Percentiles rank a stretch among this genome's conserved stretches.
phyloP scores from a whole-genome alignment of 768 basidiomycete species.

The Mrakia gelida region DNA sequence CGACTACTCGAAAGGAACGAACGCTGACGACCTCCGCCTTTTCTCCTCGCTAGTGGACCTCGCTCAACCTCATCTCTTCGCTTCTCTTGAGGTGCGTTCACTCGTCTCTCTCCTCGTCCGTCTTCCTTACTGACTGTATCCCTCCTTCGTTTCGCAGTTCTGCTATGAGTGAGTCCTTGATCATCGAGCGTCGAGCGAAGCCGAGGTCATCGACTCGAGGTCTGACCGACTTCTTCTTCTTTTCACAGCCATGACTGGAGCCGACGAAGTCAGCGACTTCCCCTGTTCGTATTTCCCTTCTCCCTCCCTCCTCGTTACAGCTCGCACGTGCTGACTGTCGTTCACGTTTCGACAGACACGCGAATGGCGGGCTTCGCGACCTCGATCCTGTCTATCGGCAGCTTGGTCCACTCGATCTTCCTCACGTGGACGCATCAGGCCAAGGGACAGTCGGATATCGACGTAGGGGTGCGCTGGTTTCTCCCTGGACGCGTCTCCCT shows the following conservation, averaged over 20 bases:
- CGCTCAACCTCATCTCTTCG: no score
- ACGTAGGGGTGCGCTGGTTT: not conserved
- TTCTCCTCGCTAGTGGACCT: not conserved
- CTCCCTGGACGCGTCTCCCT: not conserved
- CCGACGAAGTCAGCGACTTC: not conserved
- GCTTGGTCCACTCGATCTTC: slow-evolving; percentile 1
- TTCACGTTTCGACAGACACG: not conserved
- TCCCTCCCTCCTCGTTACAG: not conserved
- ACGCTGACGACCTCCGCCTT: not conserved
- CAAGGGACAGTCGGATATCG: not conserved
- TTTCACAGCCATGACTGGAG: not conserved
- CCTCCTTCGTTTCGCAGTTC: not conserved
- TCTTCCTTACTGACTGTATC: not conserved
- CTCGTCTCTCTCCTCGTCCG: not conserved
- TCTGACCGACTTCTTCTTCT: not conserved
- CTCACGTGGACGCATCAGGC: slow-evolving; percentile 2
- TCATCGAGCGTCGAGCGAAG: not conserved
- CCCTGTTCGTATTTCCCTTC: not conserved
- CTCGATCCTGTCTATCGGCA: not conserved
- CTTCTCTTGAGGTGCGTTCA: not conserved
- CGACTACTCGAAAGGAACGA: not conserved
- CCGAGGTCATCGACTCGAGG: no score
- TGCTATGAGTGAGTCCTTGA: not conserved
- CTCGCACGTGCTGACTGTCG: not conserved
- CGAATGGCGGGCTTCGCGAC: not conserved